Conservation (phyloP, 768 basidiomycete genomes). For the Termitomyces sp. region DNA sequence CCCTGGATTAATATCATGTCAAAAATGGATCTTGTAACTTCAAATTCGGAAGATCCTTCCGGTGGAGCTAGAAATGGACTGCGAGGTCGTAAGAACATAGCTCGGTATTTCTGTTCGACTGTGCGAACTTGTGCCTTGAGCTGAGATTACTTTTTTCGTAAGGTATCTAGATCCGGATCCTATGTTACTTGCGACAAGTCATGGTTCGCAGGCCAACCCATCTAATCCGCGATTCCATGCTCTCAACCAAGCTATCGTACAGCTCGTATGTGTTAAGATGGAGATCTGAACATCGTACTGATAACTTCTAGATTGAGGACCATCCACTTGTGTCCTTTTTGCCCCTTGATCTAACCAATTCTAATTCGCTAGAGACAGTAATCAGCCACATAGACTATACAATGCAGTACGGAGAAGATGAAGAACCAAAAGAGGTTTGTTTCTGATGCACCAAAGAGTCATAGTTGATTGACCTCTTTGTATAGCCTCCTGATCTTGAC, state of each 20-base stretch:
- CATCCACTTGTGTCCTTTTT: slow-evolving; percentile 97
- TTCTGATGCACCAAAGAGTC: slow-evolving; percentile 5
- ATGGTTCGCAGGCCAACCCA: slow-evolving; percentile 47
- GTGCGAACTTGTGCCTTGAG: neutral
- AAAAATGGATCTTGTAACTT: slow-evolving; percentile 95
- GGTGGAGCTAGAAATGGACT: slow-evolving; percentile 66
- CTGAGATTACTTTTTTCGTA: neutral
- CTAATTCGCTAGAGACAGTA: slow-evolving; percentile 86
- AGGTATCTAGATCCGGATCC: slow-evolving; percentile 97
- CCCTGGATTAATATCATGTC: slow-evolving; percentile 98
- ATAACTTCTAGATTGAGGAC: slow-evolving; percentile 80
- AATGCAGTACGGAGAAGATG: slow-evolving; percentile 98
- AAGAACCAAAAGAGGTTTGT: slow-evolving; percentile 89
- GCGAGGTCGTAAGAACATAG: slow-evolving; percentile 72
- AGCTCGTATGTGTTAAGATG: slow-evolving; percentile 55
- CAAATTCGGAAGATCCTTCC: slow-evolving; percentile 52
- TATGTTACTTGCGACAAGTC: slow-evolving; percentile 64
- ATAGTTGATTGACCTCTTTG: slow-evolving; percentile 8
- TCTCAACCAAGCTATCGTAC: slow-evolving; percentile 91
- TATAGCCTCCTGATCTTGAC: slow-evolving; percentile 86
- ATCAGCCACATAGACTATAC: slow-evolving; percentile 96
- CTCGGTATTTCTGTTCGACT: slow-evolving; percentile 45
- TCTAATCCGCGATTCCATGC: slow-evolving; percentile 84
- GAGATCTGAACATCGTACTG: slow-evolving; percentile 1
- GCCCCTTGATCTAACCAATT: slow-evolving; percentile 84